phyloP scores from a whole-genome alignment of 805 yeast genomes.

The Hyphopichia homilentoma region DNA sequence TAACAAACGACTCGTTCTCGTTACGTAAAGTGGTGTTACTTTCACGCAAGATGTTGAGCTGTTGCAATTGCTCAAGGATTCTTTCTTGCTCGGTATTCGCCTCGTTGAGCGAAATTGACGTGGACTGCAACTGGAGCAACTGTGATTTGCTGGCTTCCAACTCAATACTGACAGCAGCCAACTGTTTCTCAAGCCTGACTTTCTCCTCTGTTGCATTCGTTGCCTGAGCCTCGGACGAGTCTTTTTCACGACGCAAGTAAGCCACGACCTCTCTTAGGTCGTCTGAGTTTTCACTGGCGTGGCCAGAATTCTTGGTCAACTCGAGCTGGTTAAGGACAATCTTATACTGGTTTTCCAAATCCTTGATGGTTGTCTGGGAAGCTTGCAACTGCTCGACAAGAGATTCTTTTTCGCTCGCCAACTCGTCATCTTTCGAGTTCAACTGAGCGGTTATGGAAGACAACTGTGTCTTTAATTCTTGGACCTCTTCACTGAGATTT shows the following conservation, averaged over 20 bases:
- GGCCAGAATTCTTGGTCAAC: slow-evolving; percentile 11
- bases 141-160: slow-evolving; percentile 51
- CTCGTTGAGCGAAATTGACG: slow-evolving; percentile 19
- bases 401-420: slow-evolving; percentile 18
- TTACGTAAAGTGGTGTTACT: slow-evolving; percentile 62
- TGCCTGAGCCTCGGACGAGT: slow-evolving; percentile 56
- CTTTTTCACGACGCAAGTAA: slow-evolving; percentile 72
- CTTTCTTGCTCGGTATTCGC: slow-evolving; percentile 42
- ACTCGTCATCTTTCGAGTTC: slow-evolving; percentile 13
- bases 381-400: slow-evolving; percentile 35
- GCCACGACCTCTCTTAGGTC: slow-evolving; percentile 49
- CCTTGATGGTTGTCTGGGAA: slow-evolving; percentile 46
- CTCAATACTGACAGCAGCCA: slow-evolving; percentile 46
- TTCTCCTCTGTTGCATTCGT: slow-evolving; percentile 45
- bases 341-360: slow-evolving; percentile 63
- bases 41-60: slow-evolving; percentile 61
- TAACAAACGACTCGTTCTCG: slow-evolving; percentile 33
- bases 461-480: slow-evolving; percentile 9
- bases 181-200: slow-evolving; percentile 46
- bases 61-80: slow-evolving; percentile 52
- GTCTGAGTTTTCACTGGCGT: slow-evolving; percentile 7
- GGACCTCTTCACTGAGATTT: slow-evolving; percentile 10
- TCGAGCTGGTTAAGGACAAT: slow-evolving; percentile 69
- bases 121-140: slow-evolving; percentile 24
- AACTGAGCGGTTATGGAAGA: slow-evolving; percentile 8